Percentiles rank a stretch among this genome's conserved stretches.
phyloP scores from a whole-genome alignment of 2,329 filamentous ascomycete species.

The Esteya vermicola region DNA sequence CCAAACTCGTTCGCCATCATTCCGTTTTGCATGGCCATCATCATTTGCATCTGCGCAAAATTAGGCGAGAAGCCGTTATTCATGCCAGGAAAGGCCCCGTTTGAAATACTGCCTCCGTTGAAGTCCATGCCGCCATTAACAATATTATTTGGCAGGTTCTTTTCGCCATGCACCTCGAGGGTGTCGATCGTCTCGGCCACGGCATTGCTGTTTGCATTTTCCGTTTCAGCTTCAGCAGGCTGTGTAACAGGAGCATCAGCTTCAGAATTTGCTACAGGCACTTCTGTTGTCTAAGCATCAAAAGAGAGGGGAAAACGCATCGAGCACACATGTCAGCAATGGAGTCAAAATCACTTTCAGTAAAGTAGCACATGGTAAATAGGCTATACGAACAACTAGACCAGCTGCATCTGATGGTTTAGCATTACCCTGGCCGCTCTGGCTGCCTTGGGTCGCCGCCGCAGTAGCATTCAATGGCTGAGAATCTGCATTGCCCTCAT shows the following conservation, averaged over 20 bases:
- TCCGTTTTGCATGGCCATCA: constrained; percentile 63
- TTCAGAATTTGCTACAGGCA: background rate
- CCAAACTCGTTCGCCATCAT: constrained; percentile 41
- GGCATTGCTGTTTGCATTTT: constrained; percentile 14
- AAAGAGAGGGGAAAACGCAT: too few relatives aligned
- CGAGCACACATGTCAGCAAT: constrained; percentile 7
- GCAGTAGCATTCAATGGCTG: constrained; percentile 4
- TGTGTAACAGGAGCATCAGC: constrained; percentile 10
- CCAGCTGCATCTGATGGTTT: constrained; percentile 5
- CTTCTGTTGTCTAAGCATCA: constrained; percentile 1
- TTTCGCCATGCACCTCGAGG: constrained; percentile 15
- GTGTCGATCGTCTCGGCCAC: constrained; percentile 15
- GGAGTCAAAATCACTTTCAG: background rate
- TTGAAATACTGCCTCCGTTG: constrained; percentile 20
- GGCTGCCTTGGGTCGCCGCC: too few relatives aligned
- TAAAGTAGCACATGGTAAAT: background rate
- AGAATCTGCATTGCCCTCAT: constrained; percentile 4
- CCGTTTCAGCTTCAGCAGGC: constrained; percentile 13
- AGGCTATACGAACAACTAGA: constrained; percentile 9
- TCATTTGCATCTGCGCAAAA: constrained; percentile 67
- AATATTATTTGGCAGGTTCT: constrained; percentile 8
- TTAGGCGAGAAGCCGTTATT: constrained; percentile 34
- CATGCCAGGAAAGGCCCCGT: constrained; percentile 41
- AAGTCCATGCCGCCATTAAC: constrained; percentile 10
- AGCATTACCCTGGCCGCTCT: constrained; percentile 3